A percentile compares a stretch with the other conserved stretches of the same genome.
These are phyloP conservation scores for Priceomyces medius DNA, from an alignment of 805 yeast genomes.

Conservation along the genomic window DNA sequence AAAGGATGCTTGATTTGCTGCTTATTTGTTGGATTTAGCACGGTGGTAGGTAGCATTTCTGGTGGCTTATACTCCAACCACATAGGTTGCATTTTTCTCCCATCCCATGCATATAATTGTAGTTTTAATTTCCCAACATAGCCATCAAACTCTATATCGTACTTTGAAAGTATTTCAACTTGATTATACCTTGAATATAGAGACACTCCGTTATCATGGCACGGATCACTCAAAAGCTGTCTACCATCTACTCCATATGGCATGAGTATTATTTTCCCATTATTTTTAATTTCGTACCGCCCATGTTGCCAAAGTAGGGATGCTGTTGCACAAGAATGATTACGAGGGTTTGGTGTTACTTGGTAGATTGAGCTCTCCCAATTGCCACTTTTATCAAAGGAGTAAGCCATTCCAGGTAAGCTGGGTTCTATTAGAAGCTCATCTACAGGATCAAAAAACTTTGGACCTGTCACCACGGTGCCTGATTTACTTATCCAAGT, in stretches of 20 bases:
- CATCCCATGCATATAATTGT: constrained; percentile 16
- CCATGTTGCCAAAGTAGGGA: constrained; percentile 23
- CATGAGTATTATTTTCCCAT: constrained; percentile 11
- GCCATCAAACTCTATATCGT: constrained; percentile 16
- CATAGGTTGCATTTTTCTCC: constrained; percentile 18
- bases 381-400: constrained; percentile 19
- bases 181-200: constrained; percentile 17
- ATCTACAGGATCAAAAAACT: constrained; percentile 16
- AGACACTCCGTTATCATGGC: constrained; percentile 13
- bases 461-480: constrained; percentile 19
- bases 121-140: constrained; percentile 15
- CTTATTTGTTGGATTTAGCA: constrained; percentile 16
- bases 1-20: constrained; percentile 6
- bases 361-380: constrained; percentile 21
- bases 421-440: constrained; percentile 19
- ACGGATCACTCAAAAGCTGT: constrained; percentile 20
- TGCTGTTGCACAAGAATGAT: constrained; percentile 19
- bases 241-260: constrained; percentile 21
- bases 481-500: constrained; percentile 22
- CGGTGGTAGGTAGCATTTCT: constrained; percentile 18
- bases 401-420: constrained; percentile 21
- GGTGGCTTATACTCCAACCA: constrained; percentile 20
- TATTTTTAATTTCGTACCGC: constrained; percentile 8
- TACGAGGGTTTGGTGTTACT: constrained; percentile 15
- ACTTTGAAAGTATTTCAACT: constrained; percentile 12